A percentile compares a stretch with the other conserved stretches of the same genome.
phyloP scores from a whole-genome alignment of 805 yeast genomes.

The Groenewaldozyma tartarivorans region DNA sequence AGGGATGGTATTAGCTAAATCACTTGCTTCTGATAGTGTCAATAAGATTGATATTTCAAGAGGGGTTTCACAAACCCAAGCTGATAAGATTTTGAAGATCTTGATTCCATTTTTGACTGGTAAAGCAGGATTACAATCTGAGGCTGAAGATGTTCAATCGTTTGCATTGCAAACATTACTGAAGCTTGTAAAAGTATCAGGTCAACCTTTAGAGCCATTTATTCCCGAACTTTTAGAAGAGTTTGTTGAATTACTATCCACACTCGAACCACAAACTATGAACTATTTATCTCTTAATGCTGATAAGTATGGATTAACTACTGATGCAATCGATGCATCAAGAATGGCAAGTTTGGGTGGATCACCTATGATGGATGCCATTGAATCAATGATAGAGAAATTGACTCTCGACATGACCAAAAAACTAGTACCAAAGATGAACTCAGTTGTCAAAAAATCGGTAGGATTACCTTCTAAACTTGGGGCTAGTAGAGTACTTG shows the following conservation, averaged over 20 bases:
- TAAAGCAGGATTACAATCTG: slow-evolving; percentile 66
- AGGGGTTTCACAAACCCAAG: slow-evolving; percentile 31
- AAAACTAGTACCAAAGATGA: slow-evolving; percentile 40
- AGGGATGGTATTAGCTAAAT: slow-evolving; percentile 59
- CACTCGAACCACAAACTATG: slow-evolving; percentile 82
- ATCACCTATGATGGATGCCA: slow-evolving; percentile 84
- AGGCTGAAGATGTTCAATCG: slow-evolving; percentile 72
- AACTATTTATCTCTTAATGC: slow-evolving; percentile 84
- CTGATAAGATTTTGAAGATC: slow-evolving; percentile 40
- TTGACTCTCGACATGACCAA: slow-evolving; percentile 44
- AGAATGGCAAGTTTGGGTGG: slow-evolving; percentile 62
- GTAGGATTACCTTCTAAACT: slow-evolving; percentile 90
- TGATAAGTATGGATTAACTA: slow-evolving; percentile 67
- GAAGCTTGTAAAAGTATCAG: slow-evolving; percentile 56
- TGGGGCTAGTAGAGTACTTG: slow-evolving; percentile 68
- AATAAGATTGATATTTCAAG: slow-evolving; percentile 42
- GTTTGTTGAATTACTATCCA: slow-evolving; percentile 63
- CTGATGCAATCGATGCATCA: slow-evolving; percentile 65
- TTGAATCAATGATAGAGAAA: slow-evolving; percentile 58
- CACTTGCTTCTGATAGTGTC: slow-evolving; percentile 53
- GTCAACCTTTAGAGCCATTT: slow-evolving; percentile 48
- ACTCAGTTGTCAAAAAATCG: slow-evolving; percentile 50
- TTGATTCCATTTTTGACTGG: slow-evolving; percentile 77
- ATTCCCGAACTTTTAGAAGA: slow-evolving; percentile 62
- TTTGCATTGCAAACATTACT: slow-evolving; percentile 75